phyloP scores from a whole-genome alignment of 2,329 filamentous ascomycete species.

The Huntiella omanensis region DNA sequence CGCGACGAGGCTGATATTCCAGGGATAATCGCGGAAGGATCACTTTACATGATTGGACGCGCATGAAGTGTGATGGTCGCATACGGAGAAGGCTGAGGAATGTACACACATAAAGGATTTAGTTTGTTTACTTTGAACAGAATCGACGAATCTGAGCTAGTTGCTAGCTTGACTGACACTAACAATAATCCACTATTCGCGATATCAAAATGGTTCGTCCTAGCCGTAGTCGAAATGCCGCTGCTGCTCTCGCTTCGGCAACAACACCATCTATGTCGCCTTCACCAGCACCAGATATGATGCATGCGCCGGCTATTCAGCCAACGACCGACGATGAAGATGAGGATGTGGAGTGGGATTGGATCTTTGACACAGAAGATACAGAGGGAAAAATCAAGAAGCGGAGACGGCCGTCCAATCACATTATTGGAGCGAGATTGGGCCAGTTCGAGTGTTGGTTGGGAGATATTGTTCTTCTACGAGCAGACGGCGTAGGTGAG shows the following conservation, averaged over 20 bases:
- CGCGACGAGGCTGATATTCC: conserved; percentile 5
- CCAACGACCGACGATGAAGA: conserved; percentile 4
- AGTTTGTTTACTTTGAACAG: not conserved
- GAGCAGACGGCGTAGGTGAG: conserved; percentile 69
- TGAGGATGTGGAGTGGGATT: conserved; percentile 11
- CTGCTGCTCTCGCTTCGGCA: not conserved
- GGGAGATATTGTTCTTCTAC: conserved; percentile 71
- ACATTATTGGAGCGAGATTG: conserved; percentile 66
- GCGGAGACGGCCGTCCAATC: conserved; percentile 21
- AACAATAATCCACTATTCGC: not conserved
- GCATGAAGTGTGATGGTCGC: not conserved
- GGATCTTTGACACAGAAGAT: conserved; percentile 11
- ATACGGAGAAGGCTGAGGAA: not conserved
- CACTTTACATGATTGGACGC: not conserved
- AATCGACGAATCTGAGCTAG: not conserved
- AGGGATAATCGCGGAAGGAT: not conserved
- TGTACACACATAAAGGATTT: not conserved
- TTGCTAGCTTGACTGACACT: too few relatives aligned
- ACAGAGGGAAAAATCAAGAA: conserved; percentile 16
- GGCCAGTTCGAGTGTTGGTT: conserved; percentile 62
- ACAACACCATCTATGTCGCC: not conserved
- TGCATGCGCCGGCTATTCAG: not conserved
- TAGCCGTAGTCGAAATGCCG: conserved; percentile 8
- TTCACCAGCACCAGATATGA: not conserved
- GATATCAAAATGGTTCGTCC: conserved; percentile 6